Conservation (phyloP, 2,329 filamentous ascomycete genomes). For the Phyllosticta capitalensis region DNA sequence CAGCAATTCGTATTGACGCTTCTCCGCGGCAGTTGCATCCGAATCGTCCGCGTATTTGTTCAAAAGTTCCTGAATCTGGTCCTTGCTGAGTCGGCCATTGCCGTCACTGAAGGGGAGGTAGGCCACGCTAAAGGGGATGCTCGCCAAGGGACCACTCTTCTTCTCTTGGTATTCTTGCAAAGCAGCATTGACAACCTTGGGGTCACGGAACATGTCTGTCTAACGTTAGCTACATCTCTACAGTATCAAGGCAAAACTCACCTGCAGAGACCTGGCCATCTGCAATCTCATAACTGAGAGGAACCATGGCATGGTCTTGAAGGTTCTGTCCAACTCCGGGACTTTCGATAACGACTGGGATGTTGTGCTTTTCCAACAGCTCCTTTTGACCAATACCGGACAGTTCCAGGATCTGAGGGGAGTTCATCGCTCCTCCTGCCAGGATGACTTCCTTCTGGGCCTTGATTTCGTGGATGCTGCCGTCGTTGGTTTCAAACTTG, state of each 20-base stretch:
- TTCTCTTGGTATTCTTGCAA: constrained; percentile 18
- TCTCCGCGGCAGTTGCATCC: background rate
- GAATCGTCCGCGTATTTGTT: background rate
- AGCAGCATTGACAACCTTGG: constrained; percentile 13
- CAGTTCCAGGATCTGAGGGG: constrained; percentile 22
- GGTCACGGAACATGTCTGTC: constrained; percentile 17
- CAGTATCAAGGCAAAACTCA: background rate
- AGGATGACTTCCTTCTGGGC: constrained; percentile 13
- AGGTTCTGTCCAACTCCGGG: constrained; percentile 13
- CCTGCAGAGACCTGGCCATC: constrained; percentile 17
- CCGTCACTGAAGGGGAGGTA: constrained; percentile 20
- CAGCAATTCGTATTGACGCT: constrained; percentile 10
- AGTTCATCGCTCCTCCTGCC: constrained; percentile 18
- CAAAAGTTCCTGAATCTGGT: background rate
- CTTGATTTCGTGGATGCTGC: background rate
- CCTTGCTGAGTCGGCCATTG: constrained; percentile 11
- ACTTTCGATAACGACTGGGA: background rate
- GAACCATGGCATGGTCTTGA: constrained; percentile 13
- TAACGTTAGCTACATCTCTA: background rate
- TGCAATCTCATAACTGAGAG: background rate
- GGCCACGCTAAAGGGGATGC: constrained; percentile 18
- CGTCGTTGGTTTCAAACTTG: constrained; percentile 12
- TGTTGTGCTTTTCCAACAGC: constrained; percentile 6
- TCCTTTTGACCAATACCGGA: constrained; percentile 18
- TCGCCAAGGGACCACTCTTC: constrained; percentile 17